Percentiles rank a stretch among this genome's conserved stretches.
phyloP scores from a whole-genome alignment of 495 filamentous ascomycete species.

The Aspergillus funiculosus region DNA sequence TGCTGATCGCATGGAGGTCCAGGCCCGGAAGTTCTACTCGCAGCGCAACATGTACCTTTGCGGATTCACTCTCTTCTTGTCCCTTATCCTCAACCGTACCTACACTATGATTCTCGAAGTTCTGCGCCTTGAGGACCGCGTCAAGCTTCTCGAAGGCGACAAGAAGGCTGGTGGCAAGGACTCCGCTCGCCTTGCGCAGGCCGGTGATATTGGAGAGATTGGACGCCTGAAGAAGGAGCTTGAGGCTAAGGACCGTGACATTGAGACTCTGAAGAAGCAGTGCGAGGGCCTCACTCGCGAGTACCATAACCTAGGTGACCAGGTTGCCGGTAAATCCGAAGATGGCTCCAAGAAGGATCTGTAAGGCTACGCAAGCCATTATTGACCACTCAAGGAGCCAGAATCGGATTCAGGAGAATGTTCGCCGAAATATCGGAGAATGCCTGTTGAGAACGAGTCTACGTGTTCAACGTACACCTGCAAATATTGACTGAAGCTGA shows the following conservation, averaged over 20 bases:
- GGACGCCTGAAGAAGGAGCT: conserved; percentile 66
- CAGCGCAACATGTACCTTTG: conserved; percentile 99
- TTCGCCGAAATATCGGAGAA: too few species aligned
- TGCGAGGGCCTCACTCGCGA: conserved; percentile 66
- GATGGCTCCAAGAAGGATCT: conserved; percentile 62
- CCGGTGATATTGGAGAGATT: conserved; percentile 68
- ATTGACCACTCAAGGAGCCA: background rate
- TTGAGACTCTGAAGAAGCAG: conserved; percentile 82
- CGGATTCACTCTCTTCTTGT: conserved; percentile 98
- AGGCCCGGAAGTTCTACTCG: conserved; percentile 99
- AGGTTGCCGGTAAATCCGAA: conserved; percentile 55
- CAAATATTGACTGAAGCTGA: too few species aligned
- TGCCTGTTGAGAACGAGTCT: too few species aligned
- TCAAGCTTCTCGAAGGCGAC: conserved; percentile 80
- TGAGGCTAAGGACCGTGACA: conserved; percentile 63
- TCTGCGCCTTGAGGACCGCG: conserved; percentile 85
- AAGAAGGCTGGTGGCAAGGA: conserved; percentile 68
- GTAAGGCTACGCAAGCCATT: too few species aligned
- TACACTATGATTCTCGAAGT: conserved; percentile 96
- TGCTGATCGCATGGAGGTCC: conserved; percentile 92
- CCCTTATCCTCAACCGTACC: conserved; percentile 97
- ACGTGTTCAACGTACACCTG: too few species aligned
- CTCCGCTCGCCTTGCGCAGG: conserved; percentile 54
- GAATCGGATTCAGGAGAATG: too few species aligned
- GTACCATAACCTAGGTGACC: conserved; percentile 75